Percentiles rank a stretch among this genome's conserved stretches.
These are phyloP conservation scores for Scytalidium sp. DNA, from an alignment of 2,329 filamentous ascomycete species.

Conservation along the genomic window DNA sequence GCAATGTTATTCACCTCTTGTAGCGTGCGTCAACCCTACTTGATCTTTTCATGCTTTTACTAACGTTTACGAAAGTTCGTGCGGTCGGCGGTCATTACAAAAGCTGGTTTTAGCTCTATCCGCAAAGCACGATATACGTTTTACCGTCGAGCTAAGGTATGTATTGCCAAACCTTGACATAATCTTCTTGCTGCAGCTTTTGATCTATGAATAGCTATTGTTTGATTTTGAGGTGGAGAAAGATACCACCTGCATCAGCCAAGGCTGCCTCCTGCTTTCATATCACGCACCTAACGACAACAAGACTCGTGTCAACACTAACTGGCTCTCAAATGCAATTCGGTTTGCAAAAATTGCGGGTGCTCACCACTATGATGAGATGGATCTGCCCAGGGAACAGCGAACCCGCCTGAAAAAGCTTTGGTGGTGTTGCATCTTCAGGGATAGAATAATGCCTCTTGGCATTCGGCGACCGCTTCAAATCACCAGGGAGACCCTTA, in stretches of 20 bases:
- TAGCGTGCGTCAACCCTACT: conserved; percentile 18
- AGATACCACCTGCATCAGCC: conserved; percentile 21
- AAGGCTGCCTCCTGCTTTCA: conserved; percentile 20
- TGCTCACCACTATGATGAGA: conserved; percentile 36
- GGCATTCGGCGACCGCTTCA: conserved; percentile 47
- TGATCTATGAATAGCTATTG: conserved; percentile 16
- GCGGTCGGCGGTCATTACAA: conserved; percentile 1
- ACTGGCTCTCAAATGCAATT: conserved; percentile 47
- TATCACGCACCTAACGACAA: conserved; percentile 5
- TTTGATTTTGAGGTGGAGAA: conserved; percentile 27
- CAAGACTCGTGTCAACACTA: conserved; percentile 33
- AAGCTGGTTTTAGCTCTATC: conserved; percentile 37
- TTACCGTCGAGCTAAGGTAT: conserved; percentile 41
- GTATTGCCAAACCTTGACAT: too few relatives aligned
- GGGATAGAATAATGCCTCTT: conserved; percentile 46
- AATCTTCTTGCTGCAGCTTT: too few relatives aligned
- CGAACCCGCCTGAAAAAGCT: conserved; percentile 44
- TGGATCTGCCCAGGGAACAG: conserved; percentile 33
- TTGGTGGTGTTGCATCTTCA: conserved; percentile 53
- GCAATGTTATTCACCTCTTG: conserved; percentile 42
- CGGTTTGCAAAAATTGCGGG: conserved; percentile 45
- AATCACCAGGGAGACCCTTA: conserved; percentile 43
- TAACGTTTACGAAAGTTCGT: conserved; percentile 1
- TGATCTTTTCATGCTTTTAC: background rate
- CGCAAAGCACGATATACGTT: conserved; percentile 41